Base-by-base conservation (phyloP, 352 stramenopile genomes). In the Lagenidium sp. region DNA sequence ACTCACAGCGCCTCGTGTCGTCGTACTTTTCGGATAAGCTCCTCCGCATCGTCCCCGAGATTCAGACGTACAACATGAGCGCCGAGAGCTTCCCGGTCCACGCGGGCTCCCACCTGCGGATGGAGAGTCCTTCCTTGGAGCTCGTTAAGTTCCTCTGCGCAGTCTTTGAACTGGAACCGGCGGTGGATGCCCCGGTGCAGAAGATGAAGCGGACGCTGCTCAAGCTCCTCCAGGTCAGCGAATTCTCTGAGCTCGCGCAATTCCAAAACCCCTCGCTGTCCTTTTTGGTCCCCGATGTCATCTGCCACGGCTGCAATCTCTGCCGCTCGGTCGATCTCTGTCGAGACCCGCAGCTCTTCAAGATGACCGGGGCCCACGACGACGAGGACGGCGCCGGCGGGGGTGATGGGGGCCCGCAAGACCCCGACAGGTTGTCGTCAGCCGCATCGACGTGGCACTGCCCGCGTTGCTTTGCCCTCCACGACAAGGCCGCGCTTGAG, bases 311-410 rank as follows among this genome's bases (percentile, higher is more conserved):
- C 57, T 99, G 96, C 66, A 95, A 97, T 41, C 69, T 97, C 44
- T 97, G 87, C 45, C 69, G 84, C 19, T 90, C 98, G 30, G 66
- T 99, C n/a, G 96, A 99, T 64, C 59, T 99, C 11, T 99, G 94
- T 60, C 84, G 92, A 19, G 88, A 98, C 55, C 78, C 82, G 26
- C 79, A 91, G 38, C 59, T 96, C 6, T 91, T 97, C 39, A 82
- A 94, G 36, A 68, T 85, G 8, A 83, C 85, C 8, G 60, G 46
- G 34, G 46, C 41, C 5, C 32, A 39, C 4, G 47, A 59, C 10
- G 53, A 55, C 21, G 57, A 67, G 19, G 41, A 67, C 25, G 21
- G 31, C 13, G 12, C 41, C 2, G 44, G 61, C 7, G 55, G 57
- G 16, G 54, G 64, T 18, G 44, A 57, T 30, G 43, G 63, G 24